Conservation (phyloP, 2,329 filamentous ascomycete species). For the Curvularia eragrostidis region DNA sequence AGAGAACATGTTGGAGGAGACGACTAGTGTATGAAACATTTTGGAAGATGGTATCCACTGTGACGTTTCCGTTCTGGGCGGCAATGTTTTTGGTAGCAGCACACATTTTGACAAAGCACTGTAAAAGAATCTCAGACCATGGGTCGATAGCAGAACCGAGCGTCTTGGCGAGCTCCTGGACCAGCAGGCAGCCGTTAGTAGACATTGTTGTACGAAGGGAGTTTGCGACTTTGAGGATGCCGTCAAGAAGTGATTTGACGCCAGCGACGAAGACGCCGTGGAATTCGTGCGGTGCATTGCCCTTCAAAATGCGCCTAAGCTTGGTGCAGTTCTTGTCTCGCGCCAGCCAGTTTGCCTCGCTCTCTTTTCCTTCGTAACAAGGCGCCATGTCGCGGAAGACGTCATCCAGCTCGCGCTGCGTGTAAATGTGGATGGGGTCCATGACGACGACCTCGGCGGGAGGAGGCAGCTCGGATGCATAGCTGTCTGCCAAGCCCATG, state of each 20-base stretch:
- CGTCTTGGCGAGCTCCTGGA: conserved; percentile 82
- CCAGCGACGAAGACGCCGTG: conserved; percentile 71
- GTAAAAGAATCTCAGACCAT: conserved; percentile 88
- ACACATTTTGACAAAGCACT: conserved; percentile 87
- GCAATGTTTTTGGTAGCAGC: conserved; percentile 91
- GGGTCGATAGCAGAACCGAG: conserved; percentile 82
- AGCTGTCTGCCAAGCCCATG: conserved; percentile 53
- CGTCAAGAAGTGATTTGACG: conserved; percentile 79
- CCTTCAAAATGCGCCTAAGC: conserved; percentile 78
- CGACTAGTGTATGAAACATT: conserved; percentile 80
- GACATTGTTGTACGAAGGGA: conserved; percentile 90
- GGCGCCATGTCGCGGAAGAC: conserved; percentile 80
- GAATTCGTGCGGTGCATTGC: conserved; percentile 82
- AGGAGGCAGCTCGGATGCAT: conserved; percentile 62
- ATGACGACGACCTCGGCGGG: conserved; percentile 72
- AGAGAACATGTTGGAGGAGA: conserved; percentile 83
- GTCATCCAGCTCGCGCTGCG: conserved; percentile 86
- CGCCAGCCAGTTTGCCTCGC: conserved; percentile 88
- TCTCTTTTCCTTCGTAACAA: conserved; percentile 85
- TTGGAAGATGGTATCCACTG: conserved; percentile 80
- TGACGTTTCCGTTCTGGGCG: conserved; percentile 80
- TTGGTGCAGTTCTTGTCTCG: conserved; percentile 82
- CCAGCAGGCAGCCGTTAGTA: conserved; percentile 80
- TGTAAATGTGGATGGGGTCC: conserved; percentile 84
- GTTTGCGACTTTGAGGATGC: conserved; percentile 82